A percentile compares a stretch with the other conserved stretches of the same genome.
Conservation (phyloP, 768 basidiomycete species). For the Lyophyllum atratum region DNA sequence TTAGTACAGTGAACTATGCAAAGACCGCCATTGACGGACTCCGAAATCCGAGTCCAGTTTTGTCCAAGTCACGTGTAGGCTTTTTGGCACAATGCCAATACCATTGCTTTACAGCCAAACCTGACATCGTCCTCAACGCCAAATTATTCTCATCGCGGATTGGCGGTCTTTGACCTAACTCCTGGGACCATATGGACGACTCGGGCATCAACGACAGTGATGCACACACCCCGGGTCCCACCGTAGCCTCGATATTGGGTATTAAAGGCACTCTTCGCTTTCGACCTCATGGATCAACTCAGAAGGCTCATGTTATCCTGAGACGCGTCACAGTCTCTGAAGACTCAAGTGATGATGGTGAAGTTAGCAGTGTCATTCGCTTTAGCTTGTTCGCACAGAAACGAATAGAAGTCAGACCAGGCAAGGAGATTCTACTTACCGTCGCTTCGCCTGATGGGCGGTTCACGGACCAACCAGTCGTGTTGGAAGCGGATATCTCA, state of each 20-base stretch:
- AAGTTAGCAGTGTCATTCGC: constrained; percentile 42
- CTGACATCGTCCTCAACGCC: constrained; percentile 7
- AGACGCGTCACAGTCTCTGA: constrained; percentile 58
- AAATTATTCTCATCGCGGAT: constrained; percentile 10
- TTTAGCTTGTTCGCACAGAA: constrained; percentile 72
- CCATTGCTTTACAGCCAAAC: background rate
- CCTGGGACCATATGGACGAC: constrained; percentile 34
- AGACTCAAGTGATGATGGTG: constrained; percentile 43
- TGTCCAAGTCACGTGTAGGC: constrained; percentile 14
- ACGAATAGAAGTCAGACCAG: constrained; percentile 68
- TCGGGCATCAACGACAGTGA: constrained; percentile 38
- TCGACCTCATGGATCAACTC: constrained; percentile 63
- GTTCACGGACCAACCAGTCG: constrained; percentile 57
- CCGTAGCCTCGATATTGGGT: constrained; percentile 59
- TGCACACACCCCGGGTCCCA: constrained; percentile 24
- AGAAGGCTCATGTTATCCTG: constrained; percentile 69
- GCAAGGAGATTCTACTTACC: constrained; percentile 68
- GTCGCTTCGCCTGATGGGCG: constrained; percentile 52
- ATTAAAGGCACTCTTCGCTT: constrained; percentile 64
- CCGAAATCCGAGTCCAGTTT: too few species aligned
- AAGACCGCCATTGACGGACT: too few species aligned
- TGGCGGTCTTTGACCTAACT: constrained; percentile 3
- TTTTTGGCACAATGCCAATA: constrained; percentile 10
- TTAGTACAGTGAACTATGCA: too few species aligned
- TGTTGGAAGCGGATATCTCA: constrained; percentile 56